Percentiles rank a stretch among this genome's conserved stretches.
These are phyloP conservation scores for Exophiala mesophila DNA, from an alignment of 2,329 filamentous ascomycete species.

Conservation along the genomic window DNA sequence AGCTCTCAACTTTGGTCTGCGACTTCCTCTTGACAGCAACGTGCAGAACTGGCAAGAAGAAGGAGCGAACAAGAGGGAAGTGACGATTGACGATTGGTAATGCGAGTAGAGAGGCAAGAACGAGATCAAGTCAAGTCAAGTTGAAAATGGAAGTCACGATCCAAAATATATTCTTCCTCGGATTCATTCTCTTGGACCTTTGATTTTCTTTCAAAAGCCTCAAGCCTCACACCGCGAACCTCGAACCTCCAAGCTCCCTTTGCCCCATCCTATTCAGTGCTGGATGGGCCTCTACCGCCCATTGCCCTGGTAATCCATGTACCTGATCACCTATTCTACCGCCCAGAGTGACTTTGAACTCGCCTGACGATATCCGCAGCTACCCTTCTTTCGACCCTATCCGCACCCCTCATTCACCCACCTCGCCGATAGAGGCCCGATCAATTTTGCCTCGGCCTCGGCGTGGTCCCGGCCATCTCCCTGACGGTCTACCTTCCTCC, in stretches of 20 bases:
- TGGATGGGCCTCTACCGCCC: too few species aligned
- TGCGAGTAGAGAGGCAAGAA: too few species aligned
- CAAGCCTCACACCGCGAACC: too few species aligned
- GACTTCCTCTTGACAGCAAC: too few species aligned
- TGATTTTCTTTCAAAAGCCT: not conserved
- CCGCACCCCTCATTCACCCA: not conserved
- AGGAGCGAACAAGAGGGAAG: too few species aligned
- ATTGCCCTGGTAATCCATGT: not conserved
- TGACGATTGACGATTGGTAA: too few species aligned
- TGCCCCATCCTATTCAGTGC: too few species aligned
- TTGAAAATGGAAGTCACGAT: not conserved
- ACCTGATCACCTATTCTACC: not conserved
- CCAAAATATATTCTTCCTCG: not conserved
- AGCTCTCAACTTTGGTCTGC: not conserved
- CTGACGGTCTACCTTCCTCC: not conserved
- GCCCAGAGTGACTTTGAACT: not conserved
- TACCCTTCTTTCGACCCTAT: not conserved
- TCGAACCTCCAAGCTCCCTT: not conserved
- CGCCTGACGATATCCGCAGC: conserved; percentile 1
- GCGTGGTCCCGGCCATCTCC: not conserved
- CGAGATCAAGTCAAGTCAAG: not conserved
- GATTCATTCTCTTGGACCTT: too few species aligned
- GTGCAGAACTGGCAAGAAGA: too few species aligned
- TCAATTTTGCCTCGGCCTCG: conserved; percentile 1
- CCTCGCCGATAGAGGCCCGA: conserved; percentile 4